These are phyloP conservation scores for Quercus mongolica DNA, from an alignment of 306 rosid genomes.

Conservation along the genomic window DNA sequence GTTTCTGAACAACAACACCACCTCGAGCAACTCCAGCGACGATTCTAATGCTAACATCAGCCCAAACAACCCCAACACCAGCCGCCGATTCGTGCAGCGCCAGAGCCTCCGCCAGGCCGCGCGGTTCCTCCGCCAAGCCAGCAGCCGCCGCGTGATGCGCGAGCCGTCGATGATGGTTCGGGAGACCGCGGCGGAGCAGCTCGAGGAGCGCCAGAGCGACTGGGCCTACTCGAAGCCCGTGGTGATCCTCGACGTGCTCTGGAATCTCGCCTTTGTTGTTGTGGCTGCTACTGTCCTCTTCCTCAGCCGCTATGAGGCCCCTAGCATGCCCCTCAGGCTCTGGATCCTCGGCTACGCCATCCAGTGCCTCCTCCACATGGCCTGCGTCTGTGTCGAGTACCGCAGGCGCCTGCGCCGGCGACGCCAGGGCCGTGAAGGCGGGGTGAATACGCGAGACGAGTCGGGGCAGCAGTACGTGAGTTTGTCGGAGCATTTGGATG, in stretches of 20 bases:
- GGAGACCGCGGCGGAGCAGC: slow-evolving; percentile 91
- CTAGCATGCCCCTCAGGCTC: slow-evolving; percentile 69
- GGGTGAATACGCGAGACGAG: slow-evolving; percentile 43
- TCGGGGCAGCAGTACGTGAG: slow-evolving; percentile 52
- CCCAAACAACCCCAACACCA: slow-evolving; percentile 34
- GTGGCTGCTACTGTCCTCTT: slow-evolving; percentile 56
- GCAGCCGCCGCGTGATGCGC: slow-evolving; percentile 78
- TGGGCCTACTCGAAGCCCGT: slow-evolving; percentile 98
- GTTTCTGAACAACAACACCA: slow-evolving; percentile 30
- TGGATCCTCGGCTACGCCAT: slow-evolving; percentile 81
- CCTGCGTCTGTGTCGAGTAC: slow-evolving; percentile 74
- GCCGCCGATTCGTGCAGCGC: slow-evolving; percentile 53
- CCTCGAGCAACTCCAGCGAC: slow-evolving; percentile 46
- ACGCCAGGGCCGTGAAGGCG: slow-evolving; percentile 24
- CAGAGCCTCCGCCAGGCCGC: slow-evolving; percentile 93
- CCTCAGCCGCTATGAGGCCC: slow-evolving; percentile 57
- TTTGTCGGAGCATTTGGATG: slow-evolving; percentile 42
- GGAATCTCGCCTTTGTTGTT: slow-evolving; percentile 79
- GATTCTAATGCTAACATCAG: slow-evolving; percentile 6
- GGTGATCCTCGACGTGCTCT: slow-evolving; percentile 74
- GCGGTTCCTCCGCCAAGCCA: slow-evolving; percentile 84
- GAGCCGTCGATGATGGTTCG: slow-evolving; percentile 91
- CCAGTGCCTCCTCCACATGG: slow-evolving; percentile 78
- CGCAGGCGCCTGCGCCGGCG: slow-evolving; percentile 48
- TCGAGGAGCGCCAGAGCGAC: slow-evolving; percentile 95